These are phyloP conservation scores for Torulaspora maleeae DNA, from an alignment of 805 yeast species.

Conservation along the genomic window DNA sequence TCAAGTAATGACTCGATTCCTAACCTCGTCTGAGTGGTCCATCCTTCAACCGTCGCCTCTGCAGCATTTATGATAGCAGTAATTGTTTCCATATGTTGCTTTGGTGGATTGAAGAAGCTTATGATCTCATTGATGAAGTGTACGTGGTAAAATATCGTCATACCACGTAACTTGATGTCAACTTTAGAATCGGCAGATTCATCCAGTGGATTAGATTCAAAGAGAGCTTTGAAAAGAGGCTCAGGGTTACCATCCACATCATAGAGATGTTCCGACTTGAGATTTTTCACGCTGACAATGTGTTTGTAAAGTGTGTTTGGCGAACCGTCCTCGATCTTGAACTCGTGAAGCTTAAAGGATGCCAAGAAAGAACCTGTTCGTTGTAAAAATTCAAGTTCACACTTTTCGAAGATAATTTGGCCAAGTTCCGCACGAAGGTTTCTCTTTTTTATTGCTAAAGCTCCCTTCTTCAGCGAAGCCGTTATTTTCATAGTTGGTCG, in stretches of 20 bases:
- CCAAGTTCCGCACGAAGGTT: conserved; percentile 49
- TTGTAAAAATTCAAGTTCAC: conserved; percentile 65
- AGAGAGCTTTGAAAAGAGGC: conserved; percentile 76
- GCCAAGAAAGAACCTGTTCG: conserved; percentile 74
- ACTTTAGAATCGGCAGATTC: conserved; percentile 76
- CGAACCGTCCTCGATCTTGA: conserved; percentile 84
- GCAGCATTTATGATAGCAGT: conserved; percentile 93
- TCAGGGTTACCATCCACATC: conserved; percentile 35
- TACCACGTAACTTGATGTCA: conserved; percentile 69
- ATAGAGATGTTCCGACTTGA: conserved; percentile 37
- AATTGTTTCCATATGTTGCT: conserved; percentile 77
- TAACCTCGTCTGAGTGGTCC: conserved; percentile 82
- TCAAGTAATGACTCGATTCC: conserved; percentile 92
- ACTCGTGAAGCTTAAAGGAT: conserved; percentile 70
- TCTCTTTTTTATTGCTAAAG: conserved; percentile 52
- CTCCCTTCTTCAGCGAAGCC: conserved; percentile 70
- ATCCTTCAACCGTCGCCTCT: conserved; percentile 86
- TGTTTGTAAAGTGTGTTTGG: conserved; percentile 75
- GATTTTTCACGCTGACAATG: conserved; percentile 75
- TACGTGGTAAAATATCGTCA: conserved; percentile 89
- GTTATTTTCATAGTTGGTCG: conserved; percentile 61
- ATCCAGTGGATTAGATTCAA: conserved; percentile 84
- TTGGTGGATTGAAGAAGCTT: conserved; percentile 81
- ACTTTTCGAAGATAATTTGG: conserved; percentile 76
- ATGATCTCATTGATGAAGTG: conserved; percentile 70